Conservation (phyloP, 495 filamentous ascomycete genomes). For the Talaromyces trachyspermus region DNA sequence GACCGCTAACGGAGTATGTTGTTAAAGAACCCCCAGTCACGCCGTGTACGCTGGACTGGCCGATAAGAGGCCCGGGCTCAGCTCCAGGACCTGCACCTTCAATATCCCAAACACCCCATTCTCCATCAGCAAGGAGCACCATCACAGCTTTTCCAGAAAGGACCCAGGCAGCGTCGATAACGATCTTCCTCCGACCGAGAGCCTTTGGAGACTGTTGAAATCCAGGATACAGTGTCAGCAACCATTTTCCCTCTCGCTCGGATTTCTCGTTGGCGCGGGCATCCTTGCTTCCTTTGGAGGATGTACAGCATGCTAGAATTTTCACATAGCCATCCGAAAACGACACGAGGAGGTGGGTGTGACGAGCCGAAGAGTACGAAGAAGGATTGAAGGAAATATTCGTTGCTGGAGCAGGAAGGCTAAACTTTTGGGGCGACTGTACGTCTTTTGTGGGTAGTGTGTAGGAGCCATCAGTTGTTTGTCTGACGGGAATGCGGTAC, state of each 20-base stretch:
- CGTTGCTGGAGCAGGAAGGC: constrained; percentile 56
- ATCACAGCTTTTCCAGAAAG: constrained; percentile 70
- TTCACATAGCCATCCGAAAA: constrained; percentile 63
- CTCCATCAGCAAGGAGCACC: constrained; percentile 70
- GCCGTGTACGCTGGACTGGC: constrained; percentile 47
- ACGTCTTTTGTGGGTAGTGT: constrained; percentile 34
- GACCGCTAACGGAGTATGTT: constrained; percentile 62
- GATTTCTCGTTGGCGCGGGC: constrained; percentile 26
- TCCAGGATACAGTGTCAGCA: constrained; percentile 61
- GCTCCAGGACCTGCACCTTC: constrained; percentile 54
- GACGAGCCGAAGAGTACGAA: constrained; percentile 46
- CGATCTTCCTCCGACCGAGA: constrained; percentile 54
- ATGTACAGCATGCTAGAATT: constrained; percentile 48
- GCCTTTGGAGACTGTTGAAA: constrained; percentile 42
- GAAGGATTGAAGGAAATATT: constrained; percentile 69
- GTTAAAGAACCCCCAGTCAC: constrained; percentile 58
- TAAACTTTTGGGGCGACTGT: constrained; percentile 54
- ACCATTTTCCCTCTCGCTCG: constrained; percentile 46
- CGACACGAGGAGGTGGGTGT: constrained; percentile 58
- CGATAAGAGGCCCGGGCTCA: constrained; percentile 46
- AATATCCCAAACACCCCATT: constrained; percentile 93
- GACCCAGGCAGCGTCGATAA: constrained; percentile 80
- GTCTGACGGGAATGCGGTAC: constrained; percentile 40
- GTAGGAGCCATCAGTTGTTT: constrained; percentile 18
- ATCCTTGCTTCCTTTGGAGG: constrained; percentile 18